A percentile compares a stretch with the other conserved stretches of the same genome.
Evolutionary conservation across 2,329 filamentous ascomycete genomes (phyloP).

Genomic region (Eutypella sp.): DNA sequence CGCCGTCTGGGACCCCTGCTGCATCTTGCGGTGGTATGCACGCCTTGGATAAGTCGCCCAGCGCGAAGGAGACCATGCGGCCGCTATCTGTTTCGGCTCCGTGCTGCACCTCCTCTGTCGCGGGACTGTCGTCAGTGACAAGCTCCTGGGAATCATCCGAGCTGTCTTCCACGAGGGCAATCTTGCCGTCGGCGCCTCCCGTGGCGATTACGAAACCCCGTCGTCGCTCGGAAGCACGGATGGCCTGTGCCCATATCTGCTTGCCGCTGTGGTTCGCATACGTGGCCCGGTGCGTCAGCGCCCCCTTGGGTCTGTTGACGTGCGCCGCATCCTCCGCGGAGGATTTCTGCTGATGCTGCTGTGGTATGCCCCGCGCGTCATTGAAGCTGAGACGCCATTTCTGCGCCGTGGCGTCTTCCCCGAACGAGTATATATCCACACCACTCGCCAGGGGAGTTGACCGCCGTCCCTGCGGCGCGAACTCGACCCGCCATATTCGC

Average conservation of each 20-base stretch:
- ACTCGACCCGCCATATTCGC: conserved; percentile 82
- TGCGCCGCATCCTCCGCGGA: too few species aligned
- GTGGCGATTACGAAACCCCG: conserved; percentile 55
- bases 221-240: conserved; percentile 24
- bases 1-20: neutral
- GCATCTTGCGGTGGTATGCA: neutral
- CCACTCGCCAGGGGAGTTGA: conserved; percentile 10
- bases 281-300: conserved; percentile 48
- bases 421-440: conserved; percentile 66
- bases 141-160: neutral
- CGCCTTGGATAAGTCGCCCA: neutral
- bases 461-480: conserved; percentile 40
- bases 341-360: too few species aligned
- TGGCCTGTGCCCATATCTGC: conserved; percentile 77
- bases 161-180: conserved; percentile 39
- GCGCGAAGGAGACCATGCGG: neutral
- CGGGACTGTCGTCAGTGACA: neutral
- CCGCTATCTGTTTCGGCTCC: neutral
- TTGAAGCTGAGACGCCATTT: conserved; percentile 58
- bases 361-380: too few species aligned
- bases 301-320: conserved; percentile 12
- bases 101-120: too few species aligned
- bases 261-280: conserved; percentile 74
- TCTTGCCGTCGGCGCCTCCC: conserved; percentile 79
- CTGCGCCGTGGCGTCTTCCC: conserved; percentile 77